Conservation (phyloP, 352 stramenopile genomes). For the Phytophthora boehmeriae region DNA sequence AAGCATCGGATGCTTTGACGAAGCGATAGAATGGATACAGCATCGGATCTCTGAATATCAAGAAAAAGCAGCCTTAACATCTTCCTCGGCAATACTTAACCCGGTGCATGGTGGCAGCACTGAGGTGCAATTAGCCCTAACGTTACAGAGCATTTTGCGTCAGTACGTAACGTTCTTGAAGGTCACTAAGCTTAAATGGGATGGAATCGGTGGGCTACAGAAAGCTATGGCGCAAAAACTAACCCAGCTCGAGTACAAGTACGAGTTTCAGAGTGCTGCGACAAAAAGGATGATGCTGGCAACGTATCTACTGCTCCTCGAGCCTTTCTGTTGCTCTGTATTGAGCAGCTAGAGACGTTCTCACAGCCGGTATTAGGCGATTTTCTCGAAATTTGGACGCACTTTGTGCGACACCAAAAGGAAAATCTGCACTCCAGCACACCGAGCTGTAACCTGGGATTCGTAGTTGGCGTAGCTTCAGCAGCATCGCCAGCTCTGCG, state of each 20-base stretch:
- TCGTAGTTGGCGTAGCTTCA: slow-evolving; percentile 75
- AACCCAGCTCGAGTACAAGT: slow-evolving; percentile 40
- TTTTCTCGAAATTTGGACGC: slow-evolving; percentile 76
- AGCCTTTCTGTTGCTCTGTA: slow-evolving; percentile 70
- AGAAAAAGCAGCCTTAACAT: slow-evolving; percentile 11
- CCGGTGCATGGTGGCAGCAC: slow-evolving; percentile 35
- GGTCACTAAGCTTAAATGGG: slow-evolving; percentile 12
- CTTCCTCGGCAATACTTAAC: not conserved
- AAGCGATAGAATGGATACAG: slow-evolving; percentile 54
- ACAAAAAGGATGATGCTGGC: not conserved
- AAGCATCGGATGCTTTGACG: slow-evolving; percentile 43
- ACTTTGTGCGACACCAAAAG: slow-evolving; percentile 43
- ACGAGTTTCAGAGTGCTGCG: slow-evolving; percentile 31
- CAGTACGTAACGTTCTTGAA: slow-evolving; percentile 35
- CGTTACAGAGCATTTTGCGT: slow-evolving; percentile 48
- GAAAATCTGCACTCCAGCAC: slow-evolving; percentile 1
- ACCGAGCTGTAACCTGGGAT: slow-evolving; percentile 40
- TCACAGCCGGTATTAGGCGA: slow-evolving; percentile 62
- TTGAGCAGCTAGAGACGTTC: slow-evolving; percentile 80
- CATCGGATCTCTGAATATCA: slow-evolving; percentile 37
- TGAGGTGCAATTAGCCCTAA: slow-evolving; percentile 58
- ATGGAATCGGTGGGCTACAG: slow-evolving; percentile 15
- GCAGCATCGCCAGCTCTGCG: slow-evolving; percentile 68
- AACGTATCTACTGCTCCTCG: slow-evolving; percentile 8
- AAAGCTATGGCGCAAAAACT: slow-evolving; percentile 28